Evolutionary conservation across 75 land plant genomes (phyloP), one percentile per base, ranked within the genome.

Genomic region (Picea glauca): DNA sequence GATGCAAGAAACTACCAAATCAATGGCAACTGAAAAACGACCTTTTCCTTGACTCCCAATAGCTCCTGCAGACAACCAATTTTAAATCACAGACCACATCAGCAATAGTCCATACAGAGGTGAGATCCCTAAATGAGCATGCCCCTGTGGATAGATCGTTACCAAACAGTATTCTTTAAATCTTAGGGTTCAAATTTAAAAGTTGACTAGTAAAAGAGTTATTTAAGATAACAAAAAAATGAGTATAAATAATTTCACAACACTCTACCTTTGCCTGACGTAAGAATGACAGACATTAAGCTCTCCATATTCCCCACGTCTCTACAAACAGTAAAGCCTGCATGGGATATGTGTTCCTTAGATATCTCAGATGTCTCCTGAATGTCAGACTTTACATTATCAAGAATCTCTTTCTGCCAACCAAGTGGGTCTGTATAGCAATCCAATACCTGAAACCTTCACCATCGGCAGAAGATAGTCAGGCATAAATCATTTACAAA

Each of bases 371-470:
- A 31, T 31, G 76, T 15, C 40, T 9, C 12, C 13, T 58, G 26
- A 57, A 54, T 58, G 7, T 77, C 31, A 43, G 11, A 40, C 40
- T 38, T 81, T 58, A 67, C 80, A 58, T 32, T 15, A 63, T 58
- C 80, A 64, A 58, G 46, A 61, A 83, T 50, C 64, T 70, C 26
- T 31, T 81, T 60, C 67, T 86, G 88, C 99, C 98, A 96, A n/a
- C 99, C 99, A 58, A 96, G 88, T 6, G 97, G 99, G 79, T 96
- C 99, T 4, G 93, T 83, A 67, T 83, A 94, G 66, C 93, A 92
- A 75, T 96, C 99, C 76, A 96, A 65, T 59, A 96, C 81, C 80
- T 77, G 81, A 75, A 91, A 58, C 88, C 98, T 95, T 80, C 18
- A 60, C 65, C 26, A 61, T 56, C 76, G 50, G 14, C 58, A 31